These are phyloP conservation scores for Pterocarpus santalinus DNA, from an alignment of 306 rosid genomes.

Conservation along the genomic window DNA sequence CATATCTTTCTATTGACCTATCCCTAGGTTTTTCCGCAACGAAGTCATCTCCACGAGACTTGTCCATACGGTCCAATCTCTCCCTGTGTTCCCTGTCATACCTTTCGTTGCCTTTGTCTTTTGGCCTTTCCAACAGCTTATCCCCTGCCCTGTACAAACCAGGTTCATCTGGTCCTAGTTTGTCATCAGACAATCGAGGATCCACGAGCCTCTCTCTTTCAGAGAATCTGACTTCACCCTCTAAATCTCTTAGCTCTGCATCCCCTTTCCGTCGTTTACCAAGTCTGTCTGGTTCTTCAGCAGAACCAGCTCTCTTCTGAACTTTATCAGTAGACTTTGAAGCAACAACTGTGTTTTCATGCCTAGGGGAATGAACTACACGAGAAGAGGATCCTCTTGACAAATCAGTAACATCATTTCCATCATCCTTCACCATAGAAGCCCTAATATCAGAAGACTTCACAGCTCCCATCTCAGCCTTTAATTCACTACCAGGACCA, in stretches of 20 bases:
- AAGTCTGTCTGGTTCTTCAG: constrained; percentile 90
- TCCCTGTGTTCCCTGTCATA: constrained; percentile 92
- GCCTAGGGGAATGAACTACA: constrained; percentile 81
- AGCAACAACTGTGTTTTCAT: constrained; percentile 63
- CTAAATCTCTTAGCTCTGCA: constrained; percentile 75
- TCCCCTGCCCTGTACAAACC: constrained; percentile 70
- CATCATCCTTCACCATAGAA: constrained; percentile 78
- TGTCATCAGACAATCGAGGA: constrained; percentile 75
- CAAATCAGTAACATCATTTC: constrained; percentile 67
- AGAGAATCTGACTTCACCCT: constrained; percentile 73
- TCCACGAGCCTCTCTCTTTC: constrained; percentile 86
- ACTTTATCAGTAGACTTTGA: constrained; percentile 81
- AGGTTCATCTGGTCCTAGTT: constrained; percentile 72
- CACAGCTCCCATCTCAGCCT: constrained; percentile 68
- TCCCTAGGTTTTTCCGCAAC: constrained; percentile 78
- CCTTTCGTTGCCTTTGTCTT: constrained; percentile 86
- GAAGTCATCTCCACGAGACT: constrained; percentile 85
- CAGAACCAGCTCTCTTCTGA: constrained; percentile 90
- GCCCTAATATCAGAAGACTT: constrained; percentile 73
- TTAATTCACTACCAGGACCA: constrained; percentile 67
- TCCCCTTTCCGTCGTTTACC: constrained; percentile 95
- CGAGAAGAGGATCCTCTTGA: constrained; percentile 79
- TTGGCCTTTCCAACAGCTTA: constrained; percentile 78
- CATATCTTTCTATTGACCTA: constrained; percentile 91
- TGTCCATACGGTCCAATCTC: constrained; percentile 83